phyloP scores from a whole-genome alignment of 306 rosid species.

The Trifolium dubium region DNA sequence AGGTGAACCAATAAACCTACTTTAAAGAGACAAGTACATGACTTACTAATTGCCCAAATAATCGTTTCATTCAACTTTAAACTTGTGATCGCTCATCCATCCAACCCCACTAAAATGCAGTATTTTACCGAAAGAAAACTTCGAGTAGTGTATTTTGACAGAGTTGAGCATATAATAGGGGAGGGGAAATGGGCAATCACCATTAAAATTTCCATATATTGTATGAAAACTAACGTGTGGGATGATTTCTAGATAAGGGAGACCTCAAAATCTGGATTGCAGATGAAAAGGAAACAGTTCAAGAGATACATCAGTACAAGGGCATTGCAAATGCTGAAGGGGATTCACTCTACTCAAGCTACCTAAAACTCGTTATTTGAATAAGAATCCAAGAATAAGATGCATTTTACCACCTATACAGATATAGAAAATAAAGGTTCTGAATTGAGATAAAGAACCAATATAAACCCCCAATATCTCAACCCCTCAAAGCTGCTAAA shows the following conservation, averaged over 20 bases:
- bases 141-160: no score
- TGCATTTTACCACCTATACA: conserved; percentile 46
- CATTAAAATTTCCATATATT: background rate
- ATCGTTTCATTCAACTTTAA: background rate
- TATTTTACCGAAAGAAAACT: no score
- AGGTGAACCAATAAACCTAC: background rate
- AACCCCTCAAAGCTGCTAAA: conserved; percentile 43
- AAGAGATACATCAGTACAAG: conserved; percentile 14
- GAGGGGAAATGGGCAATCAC: no score
- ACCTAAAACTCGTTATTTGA: conserved; percentile 44
- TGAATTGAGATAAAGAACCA: conserved; percentile 21
- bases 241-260: background rate
- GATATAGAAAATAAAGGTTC: conserved; percentile 27
- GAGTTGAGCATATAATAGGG: no score
- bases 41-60: background rate
- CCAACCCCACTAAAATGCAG: no score
- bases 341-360: conserved; percentile 37
- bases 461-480: conserved; percentile 37
- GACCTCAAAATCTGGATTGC: background rate
- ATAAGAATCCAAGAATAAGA: conserved; percentile 43
- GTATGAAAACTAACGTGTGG: background rate
- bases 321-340: conserved; percentile 36
- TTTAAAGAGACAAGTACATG: background rate
- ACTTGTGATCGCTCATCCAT: background rate
- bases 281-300: background rate